phyloP scores from a whole-genome alignment of 164 flowering plant genomes.

The Tinospora cordifolia region DNA sequence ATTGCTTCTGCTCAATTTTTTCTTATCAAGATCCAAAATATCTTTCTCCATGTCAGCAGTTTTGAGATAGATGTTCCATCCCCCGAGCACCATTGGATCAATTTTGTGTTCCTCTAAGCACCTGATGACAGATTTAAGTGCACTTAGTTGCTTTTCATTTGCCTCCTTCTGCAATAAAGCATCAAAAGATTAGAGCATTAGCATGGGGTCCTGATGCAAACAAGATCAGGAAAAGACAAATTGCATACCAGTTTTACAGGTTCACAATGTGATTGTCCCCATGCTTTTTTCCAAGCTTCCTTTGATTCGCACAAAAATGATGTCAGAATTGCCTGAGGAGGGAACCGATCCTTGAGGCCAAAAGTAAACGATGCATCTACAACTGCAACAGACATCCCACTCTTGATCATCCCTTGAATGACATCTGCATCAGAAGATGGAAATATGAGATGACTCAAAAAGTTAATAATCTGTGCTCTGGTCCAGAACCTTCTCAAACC shows the following conservation, averaged over 20 bases:
- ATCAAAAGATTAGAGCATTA: not conserved
- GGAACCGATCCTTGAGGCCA: conserved; percentile 40
- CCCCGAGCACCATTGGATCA: conserved; percentile 29
- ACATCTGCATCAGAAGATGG: conserved; percentile 27
- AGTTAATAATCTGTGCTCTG: too few species aligned
- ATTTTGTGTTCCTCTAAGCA: conserved; percentile 34
- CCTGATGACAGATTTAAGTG: conserved; percentile 29
- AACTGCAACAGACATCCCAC: conserved; percentile 34
- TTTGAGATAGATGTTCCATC: conserved; percentile 31
- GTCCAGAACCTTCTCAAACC: too few species aligned
- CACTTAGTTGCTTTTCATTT: conserved; percentile 32
- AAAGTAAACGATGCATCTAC: conserved; percentile 30
- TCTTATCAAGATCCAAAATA: conserved; percentile 20
- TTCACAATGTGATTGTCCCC: conserved; percentile 22
- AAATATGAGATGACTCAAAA: not conserved
- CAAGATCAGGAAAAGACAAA: not conserved
- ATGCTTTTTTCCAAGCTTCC: conserved; percentile 25
- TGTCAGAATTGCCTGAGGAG: conserved; percentile 28
- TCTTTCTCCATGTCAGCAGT: conserved; percentile 35
- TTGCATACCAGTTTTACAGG: conserved; percentile 24
- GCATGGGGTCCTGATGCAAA: not conserved
- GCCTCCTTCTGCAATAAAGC: conserved; percentile 32
- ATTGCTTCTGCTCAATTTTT: conserved; percentile 16
- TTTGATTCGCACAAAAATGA: conserved; percentile 27
- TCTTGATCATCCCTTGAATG: conserved; percentile 33